Base-by-base conservation (phyloP, 371 early-diverging fungal species). In the Umbelopsis sp. region DNA sequence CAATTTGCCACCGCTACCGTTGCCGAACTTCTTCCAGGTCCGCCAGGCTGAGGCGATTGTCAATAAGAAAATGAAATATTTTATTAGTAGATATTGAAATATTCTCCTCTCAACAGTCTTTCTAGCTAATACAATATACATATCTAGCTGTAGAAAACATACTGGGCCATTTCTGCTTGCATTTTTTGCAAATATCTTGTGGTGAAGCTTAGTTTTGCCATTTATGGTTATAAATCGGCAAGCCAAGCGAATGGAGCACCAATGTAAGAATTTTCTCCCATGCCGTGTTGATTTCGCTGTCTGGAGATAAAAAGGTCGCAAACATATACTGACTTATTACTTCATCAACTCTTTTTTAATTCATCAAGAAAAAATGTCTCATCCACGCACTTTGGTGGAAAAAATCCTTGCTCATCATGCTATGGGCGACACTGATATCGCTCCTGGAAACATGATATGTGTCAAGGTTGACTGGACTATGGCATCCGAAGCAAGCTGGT, bases 401-500 rank as follows among this genome's bases (percentile, higher is more conserved):
- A 92, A 92, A 81, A 92, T 91, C 66, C 79, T 92, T 50, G 78
- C 82, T 44, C 89, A 92, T 77, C 79, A 87, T 67, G 93, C 92
- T 46, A 89, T 92, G 68, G 89, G 89, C 22, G 89, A 91, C 8
- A 88, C 83, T 32, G 79, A 88, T 64, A 82, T 92, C 69, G 81
- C 74, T 69, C 92, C 92, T 9, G 92, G 92, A 48, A 91, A 92
- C 73, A 91, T 93, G 89, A 82, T 92, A 32, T 93, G 93, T 70
- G 93, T 92, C 29, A 79, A 80, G 5, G 92, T 92, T 16, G 92
- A 92, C 77, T 92, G 92, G 92, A 92, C 92, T 32, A 74, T 92
- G 57, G 92, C 93, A 14, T 89, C 90, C 11, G 92, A 92, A 70
- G 79, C 92, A 69, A 92, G 93, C 25, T 92, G 92, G 92, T 90